Evolutionary conservation across 176 grass and related monocot species (phyloP).

Genomic region (Oryza coarctata): DNA sequence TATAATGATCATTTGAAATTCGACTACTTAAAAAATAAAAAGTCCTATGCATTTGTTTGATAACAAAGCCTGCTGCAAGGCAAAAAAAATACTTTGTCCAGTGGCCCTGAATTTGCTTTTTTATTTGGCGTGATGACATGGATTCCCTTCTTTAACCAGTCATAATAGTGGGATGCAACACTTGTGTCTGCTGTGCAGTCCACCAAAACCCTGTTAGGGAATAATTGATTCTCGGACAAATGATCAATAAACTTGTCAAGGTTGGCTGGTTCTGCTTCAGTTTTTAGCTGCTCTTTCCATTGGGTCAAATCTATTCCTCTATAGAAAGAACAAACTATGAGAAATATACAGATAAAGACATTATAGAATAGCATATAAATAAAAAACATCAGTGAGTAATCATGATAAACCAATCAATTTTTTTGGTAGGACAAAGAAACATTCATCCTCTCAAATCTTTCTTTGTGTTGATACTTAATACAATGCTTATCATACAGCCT

Average conservation of each 20-base stretch:
- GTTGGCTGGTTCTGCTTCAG: conserved; percentile 51
- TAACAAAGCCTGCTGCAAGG: background rate
- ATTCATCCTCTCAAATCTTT: background rate
- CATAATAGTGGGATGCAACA: conserved; percentile 77
- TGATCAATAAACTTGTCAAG: conserved; percentile 60
- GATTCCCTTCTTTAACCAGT: conserved; percentile 78
- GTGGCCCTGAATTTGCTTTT: conserved; percentile 86
- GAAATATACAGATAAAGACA: conserved; percentile 9
- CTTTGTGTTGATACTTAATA: background rate
- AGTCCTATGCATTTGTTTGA: background rate
- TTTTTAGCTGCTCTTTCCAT: conserved; percentile 65
- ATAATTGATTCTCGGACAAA: conserved; percentile 73
- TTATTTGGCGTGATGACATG: conserved; percentile 90
- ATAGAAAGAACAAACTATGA: conserved; percentile 27
- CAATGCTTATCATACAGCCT: background rate
- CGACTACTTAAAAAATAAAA: background rate
- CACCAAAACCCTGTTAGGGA: conserved; percentile 79
- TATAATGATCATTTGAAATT: background rate
- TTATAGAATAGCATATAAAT: conserved; percentile 2
- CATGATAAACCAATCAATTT: background rate
- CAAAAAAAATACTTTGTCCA: conserved; percentile 60
- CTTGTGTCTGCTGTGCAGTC: conserved; percentile 83
- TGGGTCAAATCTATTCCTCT: conserved; percentile 68
- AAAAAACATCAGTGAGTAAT: background rate
- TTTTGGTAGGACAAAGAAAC: background rate